Conservation (phyloP, 768 basidiomycete genomes). For the Phaeotremella fagi region DNA sequence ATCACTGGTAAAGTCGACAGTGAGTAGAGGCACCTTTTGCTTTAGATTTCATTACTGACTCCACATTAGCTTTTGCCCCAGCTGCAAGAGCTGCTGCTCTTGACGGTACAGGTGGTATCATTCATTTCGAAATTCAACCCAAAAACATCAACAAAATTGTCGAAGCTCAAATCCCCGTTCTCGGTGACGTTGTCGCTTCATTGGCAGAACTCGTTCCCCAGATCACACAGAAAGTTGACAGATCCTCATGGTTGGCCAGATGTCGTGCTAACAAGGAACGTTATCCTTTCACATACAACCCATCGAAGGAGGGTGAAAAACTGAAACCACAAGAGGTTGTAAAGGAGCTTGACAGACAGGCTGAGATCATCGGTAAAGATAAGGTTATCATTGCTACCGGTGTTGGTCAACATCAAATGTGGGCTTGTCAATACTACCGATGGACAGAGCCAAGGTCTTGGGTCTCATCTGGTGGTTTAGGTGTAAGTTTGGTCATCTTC, state of each 20-base stretch:
- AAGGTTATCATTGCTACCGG: constrained; percentile 86
- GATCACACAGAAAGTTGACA: constrained; percentile 57
- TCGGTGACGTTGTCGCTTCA: constrained; percentile 87
- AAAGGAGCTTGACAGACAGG: constrained; percentile 79
- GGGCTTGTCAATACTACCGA: constrained; percentile 90
- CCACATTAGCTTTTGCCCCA: constrained; percentile 67
- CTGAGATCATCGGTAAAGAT: constrained; percentile 61
- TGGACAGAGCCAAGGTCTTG: constrained; percentile 86
- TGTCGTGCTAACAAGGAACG: constrained; percentile 77
- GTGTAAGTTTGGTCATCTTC: constrained; percentile 57
- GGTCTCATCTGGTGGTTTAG: constrained; percentile 89
- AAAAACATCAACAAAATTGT: constrained; percentile 99
- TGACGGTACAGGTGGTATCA: constrained; percentile 86
- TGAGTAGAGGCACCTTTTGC: constrained; percentile 30
- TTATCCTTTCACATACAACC: constrained; percentile 84
- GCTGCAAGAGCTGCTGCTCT: constrained; percentile 79
- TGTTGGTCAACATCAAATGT: constrained; percentile 99
- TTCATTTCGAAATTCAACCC: constrained; percentile 97
- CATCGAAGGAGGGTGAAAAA: constrained; percentile 58
- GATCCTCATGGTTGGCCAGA: constrained; percentile 75
- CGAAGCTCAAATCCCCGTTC: constrained; percentile 84
- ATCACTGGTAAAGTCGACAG: constrained; percentile 83
- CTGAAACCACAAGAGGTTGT: constrained; percentile 98
- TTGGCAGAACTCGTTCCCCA: constrained; percentile 72
- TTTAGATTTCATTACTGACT: neutral